phyloP scores from a whole-genome alignment of 768 basidiomycete species.

The Rubroboletus pulcherrimus region DNA sequence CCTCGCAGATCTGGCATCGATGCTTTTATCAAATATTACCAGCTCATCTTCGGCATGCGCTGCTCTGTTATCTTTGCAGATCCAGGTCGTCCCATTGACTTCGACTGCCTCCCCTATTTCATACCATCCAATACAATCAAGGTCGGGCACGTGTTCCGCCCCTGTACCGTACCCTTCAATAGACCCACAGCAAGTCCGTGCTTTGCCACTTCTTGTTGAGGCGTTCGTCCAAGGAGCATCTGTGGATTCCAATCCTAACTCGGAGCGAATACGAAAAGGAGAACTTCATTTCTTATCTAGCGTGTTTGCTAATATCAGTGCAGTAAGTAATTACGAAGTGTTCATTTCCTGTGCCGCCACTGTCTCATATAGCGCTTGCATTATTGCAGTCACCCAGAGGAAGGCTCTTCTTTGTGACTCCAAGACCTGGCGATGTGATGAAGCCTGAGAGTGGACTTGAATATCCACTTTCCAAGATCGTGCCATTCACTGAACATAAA shows the following conservation, averaged over 20 bases:
- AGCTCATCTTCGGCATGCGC: slow-evolving; percentile 66
- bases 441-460: slow-evolving; percentile 49
- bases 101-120: slow-evolving; percentile 41
- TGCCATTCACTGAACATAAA: slow-evolving; percentile 85
- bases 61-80: slow-evolving; percentile 57
- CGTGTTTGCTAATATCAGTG: slow-evolving; percentile 89
- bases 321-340: slow-evolving; percentile 44
- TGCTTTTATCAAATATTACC: slow-evolving; percentile 94
- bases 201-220: slow-evolving; percentile 81
- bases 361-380: not conserved
- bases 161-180: slow-evolving; percentile 68
- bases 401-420: slow-evolving; percentile 74
- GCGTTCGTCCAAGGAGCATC: slow-evolving; percentile 78
- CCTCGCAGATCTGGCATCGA: slow-evolving; percentile 92
- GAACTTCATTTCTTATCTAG: slow-evolving; percentile 88
- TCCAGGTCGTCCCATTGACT: slow-evolving; percentile 55
- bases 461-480: slow-evolving; percentile 79
- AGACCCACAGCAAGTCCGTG: slow-evolving; percentile 50
- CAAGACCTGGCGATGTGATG: slow-evolving; percentile 50
- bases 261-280: slow-evolving; percentile 61
- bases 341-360: not conserved
- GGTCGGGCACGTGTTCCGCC: slow-evolving; percentile 72
- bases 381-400: slow-evolving; percentile 63
- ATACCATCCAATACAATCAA: slow-evolving; percentile 72
- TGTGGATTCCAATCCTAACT: slow-evolving; percentile 46